Evolutionary conservation across 1,139 yeast genomes (phyloP).

Genomic region (Blastobotrys indianensis): DNA sequence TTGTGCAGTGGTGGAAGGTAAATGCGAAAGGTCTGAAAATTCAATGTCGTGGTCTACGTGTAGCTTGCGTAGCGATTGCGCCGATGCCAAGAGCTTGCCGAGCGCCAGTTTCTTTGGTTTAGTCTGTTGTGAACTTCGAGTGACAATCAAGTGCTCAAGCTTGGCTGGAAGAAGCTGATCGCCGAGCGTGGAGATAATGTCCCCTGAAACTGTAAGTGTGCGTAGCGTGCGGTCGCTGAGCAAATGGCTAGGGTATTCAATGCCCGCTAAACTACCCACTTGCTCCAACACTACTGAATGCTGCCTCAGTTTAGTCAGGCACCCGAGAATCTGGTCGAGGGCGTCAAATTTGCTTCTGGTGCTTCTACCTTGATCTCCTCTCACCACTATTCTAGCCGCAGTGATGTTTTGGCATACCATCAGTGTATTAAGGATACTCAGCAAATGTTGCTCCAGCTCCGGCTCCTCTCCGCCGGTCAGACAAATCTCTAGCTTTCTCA

Average conservation of each 20-base stretch:
- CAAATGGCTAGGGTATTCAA: background rate
- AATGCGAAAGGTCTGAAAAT: too few species aligned
- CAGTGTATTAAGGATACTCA: background rate
- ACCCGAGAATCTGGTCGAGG: background rate
- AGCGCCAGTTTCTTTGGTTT: too few species aligned
- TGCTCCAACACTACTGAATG: background rate
- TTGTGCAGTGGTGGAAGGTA: too few species aligned
- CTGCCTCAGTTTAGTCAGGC: background rate
- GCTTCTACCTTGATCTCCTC: background rate
- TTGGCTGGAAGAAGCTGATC: too few species aligned
- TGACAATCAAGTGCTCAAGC: too few species aligned
- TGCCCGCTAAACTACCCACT: background rate
- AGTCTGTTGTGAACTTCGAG: too few species aligned
- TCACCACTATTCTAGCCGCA: background rate
- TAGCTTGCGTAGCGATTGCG: too few species aligned
- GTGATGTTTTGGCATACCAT: background rate
- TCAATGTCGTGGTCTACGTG: too few species aligned
- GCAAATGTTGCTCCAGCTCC: background rate
- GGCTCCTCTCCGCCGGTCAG: background rate
- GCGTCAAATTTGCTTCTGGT: background rate
- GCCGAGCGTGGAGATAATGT: background rate
- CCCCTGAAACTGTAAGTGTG: background rate
- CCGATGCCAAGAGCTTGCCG: too few species aligned
- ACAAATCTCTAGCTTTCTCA: background rate
- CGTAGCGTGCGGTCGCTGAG: background rate